A percentile compares a stretch with the other conserved stretches of the same genome.
Evolutionary conservation across 495 filamentous ascomycete species (phyloP).

Genomic region (Penicillium robsamsonii): DNA sequence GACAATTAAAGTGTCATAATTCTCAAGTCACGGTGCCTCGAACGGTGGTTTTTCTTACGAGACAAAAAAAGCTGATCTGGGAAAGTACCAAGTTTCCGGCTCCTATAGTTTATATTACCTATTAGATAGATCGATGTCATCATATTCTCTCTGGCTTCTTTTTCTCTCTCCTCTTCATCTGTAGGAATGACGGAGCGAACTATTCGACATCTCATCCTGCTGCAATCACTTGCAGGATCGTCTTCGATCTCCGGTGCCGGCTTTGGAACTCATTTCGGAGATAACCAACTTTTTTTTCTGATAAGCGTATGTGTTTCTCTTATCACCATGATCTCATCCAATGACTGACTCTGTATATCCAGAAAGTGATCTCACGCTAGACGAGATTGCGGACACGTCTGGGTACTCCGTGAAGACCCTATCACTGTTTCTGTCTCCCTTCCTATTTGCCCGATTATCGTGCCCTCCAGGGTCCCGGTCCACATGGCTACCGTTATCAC

Average conservation of each 20-base stretch:
- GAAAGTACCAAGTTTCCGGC: not conserved
- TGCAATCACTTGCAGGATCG: conserved; percentile 28
- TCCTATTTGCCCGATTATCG: conserved; percentile 1
- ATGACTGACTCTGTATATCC: conserved; percentile 7
- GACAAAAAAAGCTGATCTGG: conserved; percentile 27
- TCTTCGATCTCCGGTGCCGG: conserved; percentile 13
- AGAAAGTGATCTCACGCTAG: not conserved
- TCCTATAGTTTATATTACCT: not conserved
- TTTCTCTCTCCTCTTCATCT: conserved; percentile 3
- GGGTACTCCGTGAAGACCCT: conserved; percentile 2
- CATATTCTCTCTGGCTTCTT: conserved; percentile 1
- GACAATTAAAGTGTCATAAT: conserved; percentile 30
- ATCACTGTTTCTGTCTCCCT: not conserved
- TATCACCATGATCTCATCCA: conserved; percentile 9
- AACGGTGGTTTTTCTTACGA: conserved; percentile 25
- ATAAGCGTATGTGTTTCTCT: conserved; percentile 15
- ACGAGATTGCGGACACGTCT: conserved; percentile 1
- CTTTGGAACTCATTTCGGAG: conserved; percentile 10
- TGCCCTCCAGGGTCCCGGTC: not conserved
- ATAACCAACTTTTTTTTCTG: conserved; percentile 19
- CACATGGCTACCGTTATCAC: conserved; percentile 46
- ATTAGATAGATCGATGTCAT: conserved; percentile 19
- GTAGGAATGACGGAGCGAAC: conserved; percentile 37
- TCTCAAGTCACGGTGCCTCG: conserved; percentile 2
- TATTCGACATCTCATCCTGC: conserved; percentile 31